Percentiles rank a stretch among this genome's conserved stretches.
These are phyloP conservation scores for Candida rishiriensis DNA, from an alignment of 805 yeast species.

Conservation along the genomic window DNA sequence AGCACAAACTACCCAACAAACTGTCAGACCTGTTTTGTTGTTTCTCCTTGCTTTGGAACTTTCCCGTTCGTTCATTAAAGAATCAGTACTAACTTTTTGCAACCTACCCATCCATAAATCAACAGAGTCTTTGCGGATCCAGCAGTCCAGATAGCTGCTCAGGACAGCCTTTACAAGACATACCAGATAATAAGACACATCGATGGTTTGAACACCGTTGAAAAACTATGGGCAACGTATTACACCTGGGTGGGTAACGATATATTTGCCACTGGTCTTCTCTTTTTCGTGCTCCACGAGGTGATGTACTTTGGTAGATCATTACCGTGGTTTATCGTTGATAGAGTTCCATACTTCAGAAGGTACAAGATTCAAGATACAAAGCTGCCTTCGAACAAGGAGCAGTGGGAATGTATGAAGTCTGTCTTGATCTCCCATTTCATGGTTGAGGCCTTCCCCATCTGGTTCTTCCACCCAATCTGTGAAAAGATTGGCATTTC, in stretches of 20 bases:
- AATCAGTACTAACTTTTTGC: slow-evolving; percentile 1
- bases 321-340: slow-evolving; percentile 88
- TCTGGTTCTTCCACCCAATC: slow-evolving; percentile 95
- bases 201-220: slow-evolving; percentile 43
- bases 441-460: slow-evolving; percentile 91
- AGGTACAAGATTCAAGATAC: slow-evolving; percentile 87
- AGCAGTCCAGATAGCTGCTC: slow-evolving; percentile 18
- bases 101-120: background rate
- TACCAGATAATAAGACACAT: slow-evolving; percentile 25
- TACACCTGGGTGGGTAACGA: slow-evolving; percentile 84
- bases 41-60: too few relatives aligned
- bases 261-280: slow-evolving; percentile 83
- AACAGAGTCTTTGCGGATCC: slow-evolving; percentile 25
- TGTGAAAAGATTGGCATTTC: slow-evolving; percentile 77
- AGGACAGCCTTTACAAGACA: slow-evolving; percentile 20
- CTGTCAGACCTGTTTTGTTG: too few relatives aligned
- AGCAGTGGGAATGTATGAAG: slow-evolving; percentile 91
- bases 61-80: too few relatives aligned
- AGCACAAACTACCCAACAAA: too few relatives aligned
- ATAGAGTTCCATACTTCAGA: slow-evolving; percentile 78
- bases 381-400: slow-evolving; percentile 71
- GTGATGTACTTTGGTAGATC: slow-evolving; percentile 87
- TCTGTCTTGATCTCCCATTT: slow-evolving; percentile 82
- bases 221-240: slow-evolving; percentile 85
- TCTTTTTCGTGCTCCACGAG: slow-evolving; percentile 82